phyloP scores from a whole-genome alignment of 2,329 filamentous ascomycete species.

The Fusarium pininemorale region DNA sequence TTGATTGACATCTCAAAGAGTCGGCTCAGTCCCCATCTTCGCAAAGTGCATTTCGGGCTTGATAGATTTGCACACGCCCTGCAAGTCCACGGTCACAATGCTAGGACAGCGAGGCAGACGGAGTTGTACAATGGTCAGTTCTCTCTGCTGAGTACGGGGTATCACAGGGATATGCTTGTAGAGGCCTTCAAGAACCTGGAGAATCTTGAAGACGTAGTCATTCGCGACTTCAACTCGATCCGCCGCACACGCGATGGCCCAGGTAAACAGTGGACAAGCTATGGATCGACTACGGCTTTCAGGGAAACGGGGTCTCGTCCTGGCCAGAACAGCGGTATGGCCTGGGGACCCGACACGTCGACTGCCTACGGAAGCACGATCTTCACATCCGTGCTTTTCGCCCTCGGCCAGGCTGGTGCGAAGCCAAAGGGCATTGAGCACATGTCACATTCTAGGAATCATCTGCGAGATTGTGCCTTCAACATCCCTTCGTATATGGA shows the following conservation, averaged over 20 bases:
- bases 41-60: slow-evolving; percentile 47
- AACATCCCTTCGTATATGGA: slow-evolving; percentile 53
- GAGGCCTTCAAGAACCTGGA: slow-evolving; percentile 64
- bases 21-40: slow-evolving; percentile 51
- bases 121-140: slow-evolving; percentile 35
- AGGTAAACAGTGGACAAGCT: slow-evolving; percentile 60
- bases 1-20: slow-evolving; percentile 63
- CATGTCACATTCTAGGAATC: slow-evolving; percentile 48
- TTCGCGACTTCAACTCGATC: slow-evolving; percentile 66
- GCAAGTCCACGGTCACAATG: slow-evolving; percentile 7
- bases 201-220: slow-evolving; percentile 64
- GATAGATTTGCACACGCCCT: slow-evolving; percentile 35
- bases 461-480: slow-evolving; percentile 56
- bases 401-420: slow-evolving; percentile 52
- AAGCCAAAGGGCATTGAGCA: slow-evolving; percentile 58
- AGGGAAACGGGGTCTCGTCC: slow-evolving; percentile 46
- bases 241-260: slow-evolving; percentile 60
- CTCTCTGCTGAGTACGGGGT: slow-evolving; percentile 53
- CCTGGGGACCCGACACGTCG: not conserved
- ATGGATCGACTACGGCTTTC: slow-evolving; percentile 56
- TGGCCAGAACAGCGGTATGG: slow-evolving; percentile 1
- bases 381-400: slow-evolving; percentile 54
- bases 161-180: slow-evolving; percentile 62
- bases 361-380: slow-evolving; percentile 44
- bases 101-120: slow-evolving; percentile 20